phyloP scores from a whole-genome alignment of 75 land plant species.

The Pinus taeda region DNA sequence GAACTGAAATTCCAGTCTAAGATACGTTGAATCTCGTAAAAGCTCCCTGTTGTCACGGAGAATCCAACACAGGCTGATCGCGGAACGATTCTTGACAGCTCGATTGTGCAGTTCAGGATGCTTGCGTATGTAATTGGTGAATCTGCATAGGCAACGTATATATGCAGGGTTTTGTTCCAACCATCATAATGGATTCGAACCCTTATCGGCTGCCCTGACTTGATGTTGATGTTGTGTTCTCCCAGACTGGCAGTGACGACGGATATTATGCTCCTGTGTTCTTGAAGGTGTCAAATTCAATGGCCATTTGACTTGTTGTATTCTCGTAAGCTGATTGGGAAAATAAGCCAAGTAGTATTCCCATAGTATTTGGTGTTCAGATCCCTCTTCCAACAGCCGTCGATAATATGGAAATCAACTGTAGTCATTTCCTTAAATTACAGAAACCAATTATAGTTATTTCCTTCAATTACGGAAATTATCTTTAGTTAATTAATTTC shows the following conservation, averaged over 20 bases:
- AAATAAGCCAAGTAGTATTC: conserved; percentile 32
- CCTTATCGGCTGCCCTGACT: conserved; percentile 16
- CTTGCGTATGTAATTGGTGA: neutral
- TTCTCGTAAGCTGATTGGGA: conserved; percentile 14
- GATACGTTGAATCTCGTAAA: conserved; percentile 26
- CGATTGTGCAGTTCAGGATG: conserved; percentile 18
- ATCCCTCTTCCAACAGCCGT: too few species aligned
- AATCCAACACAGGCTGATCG: conserved; percentile 33
- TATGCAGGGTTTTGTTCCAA: conserved; percentile 7
- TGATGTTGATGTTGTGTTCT: conserved; percentile 14
- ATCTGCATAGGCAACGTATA: conserved; percentile 17
- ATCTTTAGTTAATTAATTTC: too few species aligned
- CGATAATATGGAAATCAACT: too few species aligned
- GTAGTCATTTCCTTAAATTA: too few species aligned
- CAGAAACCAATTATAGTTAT: too few species aligned
- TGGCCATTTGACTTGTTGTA: conserved; percentile 18
- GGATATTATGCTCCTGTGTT: conserved; percentile 21
- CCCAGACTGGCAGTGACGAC: conserved; percentile 9
- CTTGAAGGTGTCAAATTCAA: conserved; percentile 40
- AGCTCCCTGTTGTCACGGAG: conserved; percentile 23
- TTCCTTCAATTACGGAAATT: too few species aligned
- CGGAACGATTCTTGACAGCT: conserved; percentile 17
- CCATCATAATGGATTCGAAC: conserved; percentile 34
- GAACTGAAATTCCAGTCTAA: conserved; percentile 28
- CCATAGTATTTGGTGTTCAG: conserved; percentile 13